Conservation (phyloP, 495 filamentous ascomycete genomes). For the Xylaria curta region DNA sequence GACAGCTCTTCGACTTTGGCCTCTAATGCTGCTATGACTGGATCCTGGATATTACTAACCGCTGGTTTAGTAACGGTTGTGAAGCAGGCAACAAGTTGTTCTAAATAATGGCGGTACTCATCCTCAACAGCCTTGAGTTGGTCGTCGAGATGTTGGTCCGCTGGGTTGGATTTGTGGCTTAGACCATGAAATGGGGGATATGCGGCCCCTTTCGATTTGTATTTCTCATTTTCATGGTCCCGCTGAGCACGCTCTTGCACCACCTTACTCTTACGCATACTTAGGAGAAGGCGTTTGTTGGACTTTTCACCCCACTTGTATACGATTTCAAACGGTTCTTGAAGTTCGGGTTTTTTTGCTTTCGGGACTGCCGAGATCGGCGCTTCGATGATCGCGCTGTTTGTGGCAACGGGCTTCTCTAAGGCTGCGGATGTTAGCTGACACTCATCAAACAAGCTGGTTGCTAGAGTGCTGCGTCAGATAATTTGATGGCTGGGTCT, state of each 20-base stretch:
- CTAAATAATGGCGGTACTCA: constrained; percentile 26
- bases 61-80: constrained; percentile 20
- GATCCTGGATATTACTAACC: constrained; percentile 17
- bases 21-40: constrained; percentile 28
- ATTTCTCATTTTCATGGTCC: constrained; percentile 27
- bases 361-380: constrained; percentile 23
- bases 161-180: constrained; percentile 23
- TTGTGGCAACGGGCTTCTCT: constrained; percentile 19
- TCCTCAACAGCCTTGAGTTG: constrained; percentile 18
- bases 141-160: constrained; percentile 25
- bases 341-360: constrained; percentile 32
- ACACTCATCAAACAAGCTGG: not conserved
- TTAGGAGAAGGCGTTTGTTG: constrained; percentile 27
- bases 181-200: constrained; percentile 36
- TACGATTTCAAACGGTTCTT: constrained; percentile 32
- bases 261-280: constrained; percentile 24
- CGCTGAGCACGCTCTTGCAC: constrained; percentile 27
- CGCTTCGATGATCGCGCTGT: not conserved
- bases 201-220: constrained; percentile 26
- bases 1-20: constrained; percentile 30
- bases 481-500: not conserved
- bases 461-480: not conserved
- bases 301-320: constrained; percentile 30
- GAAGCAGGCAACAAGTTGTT: constrained; percentile 29
- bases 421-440: constrained; percentile 7